These are phyloP conservation scores for Psilocybe azurescens DNA, from an alignment of 768 basidiomycete genomes.

Conservation along the genomic window DNA sequence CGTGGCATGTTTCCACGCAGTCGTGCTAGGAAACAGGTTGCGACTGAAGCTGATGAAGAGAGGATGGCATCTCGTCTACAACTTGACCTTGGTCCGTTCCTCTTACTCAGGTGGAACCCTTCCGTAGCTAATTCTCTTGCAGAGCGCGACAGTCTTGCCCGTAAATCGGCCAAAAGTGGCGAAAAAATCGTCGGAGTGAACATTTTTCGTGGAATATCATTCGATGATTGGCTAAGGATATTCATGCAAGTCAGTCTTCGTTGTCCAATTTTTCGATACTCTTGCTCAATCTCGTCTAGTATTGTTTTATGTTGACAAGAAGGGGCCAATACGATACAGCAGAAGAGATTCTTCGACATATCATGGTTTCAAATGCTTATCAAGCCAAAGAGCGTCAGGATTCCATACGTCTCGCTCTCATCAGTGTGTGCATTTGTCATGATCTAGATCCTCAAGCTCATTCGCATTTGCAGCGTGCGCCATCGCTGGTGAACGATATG, in stretches of 20 bases:
- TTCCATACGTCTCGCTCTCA: constrained; percentile 75
- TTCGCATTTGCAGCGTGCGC: constrained; percentile 65
- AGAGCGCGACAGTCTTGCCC: constrained; percentile 64
- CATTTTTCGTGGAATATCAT: constrained; percentile 80
- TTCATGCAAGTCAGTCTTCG: constrained; percentile 75
- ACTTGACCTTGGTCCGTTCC: constrained; percentile 66
- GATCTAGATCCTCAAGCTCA: background rate
- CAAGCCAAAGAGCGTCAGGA: constrained; percentile 65
- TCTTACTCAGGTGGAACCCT: background rate
- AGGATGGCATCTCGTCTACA: constrained; percentile 79
- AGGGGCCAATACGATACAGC: constrained; percentile 68
- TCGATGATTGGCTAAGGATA: constrained; percentile 84
- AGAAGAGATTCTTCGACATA: constrained; percentile 78
- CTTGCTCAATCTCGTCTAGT: constrained; percentile 45
- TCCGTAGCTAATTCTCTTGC: constrained; percentile 22
- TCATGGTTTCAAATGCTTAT: constrained; percentile 77
- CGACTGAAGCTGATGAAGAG: constrained; percentile 66
- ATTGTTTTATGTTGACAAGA: constrained; percentile 71
- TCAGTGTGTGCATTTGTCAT: constrained; percentile 54
- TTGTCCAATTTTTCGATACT: background rate
- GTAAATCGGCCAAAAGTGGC: constrained; percentile 48
- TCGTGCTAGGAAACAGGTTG: constrained; percentile 40
- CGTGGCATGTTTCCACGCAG: constrained; percentile 70
- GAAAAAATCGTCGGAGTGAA: constrained; percentile 53
- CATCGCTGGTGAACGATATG: constrained; percentile 58